These are phyloP conservation scores for Alternaria arbusti DNA, from an alignment of 2,329 filamentous ascomycete genomes.

Conservation along the genomic window DNA sequence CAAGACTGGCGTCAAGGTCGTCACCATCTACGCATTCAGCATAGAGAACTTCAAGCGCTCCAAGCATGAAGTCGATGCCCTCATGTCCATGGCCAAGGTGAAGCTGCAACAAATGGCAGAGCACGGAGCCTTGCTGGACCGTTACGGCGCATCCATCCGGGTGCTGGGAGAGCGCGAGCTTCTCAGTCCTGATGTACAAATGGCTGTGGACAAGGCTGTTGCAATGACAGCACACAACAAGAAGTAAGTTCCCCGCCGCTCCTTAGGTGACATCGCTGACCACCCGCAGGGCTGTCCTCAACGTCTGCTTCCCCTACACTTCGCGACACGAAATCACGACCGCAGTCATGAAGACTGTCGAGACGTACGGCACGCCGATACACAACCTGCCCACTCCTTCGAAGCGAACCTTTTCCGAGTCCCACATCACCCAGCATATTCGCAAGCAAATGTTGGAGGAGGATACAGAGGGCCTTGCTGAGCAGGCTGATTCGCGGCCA, in stretches of 20 bases:
- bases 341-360: slow-evolving; percentile 84
- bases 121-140: slow-evolving; percentile 90
- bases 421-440: slow-evolving; percentile 85
- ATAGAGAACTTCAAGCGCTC: slow-evolving; percentile 99
- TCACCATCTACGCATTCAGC: slow-evolving; percentile 97
- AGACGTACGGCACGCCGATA: slow-evolving; percentile 80
- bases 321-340: slow-evolving; percentile 94
- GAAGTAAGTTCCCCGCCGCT: slow-evolving; percentile 59
- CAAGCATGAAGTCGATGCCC: slow-evolving; percentile 92
- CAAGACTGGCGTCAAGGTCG: slow-evolving; percentile 93
- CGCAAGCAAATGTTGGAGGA: slow-evolving; percentile 57
- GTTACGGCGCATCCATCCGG: slow-evolving; percentile 86
- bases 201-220: slow-evolving; percentile 85
- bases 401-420: slow-evolving; percentile 80
- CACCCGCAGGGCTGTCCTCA: slow-evolving; percentile 67
- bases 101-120: slow-evolving; percentile 91
- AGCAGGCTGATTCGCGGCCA: slow-evolving; percentile 36
- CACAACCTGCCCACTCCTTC: slow-evolving; percentile 58
- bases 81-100: slow-evolving; percentile 98
- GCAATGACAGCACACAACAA: slow-evolving; percentile 87
- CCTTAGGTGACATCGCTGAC: slow-evolving; percentile 7
- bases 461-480: slow-evolving; percentile 42
- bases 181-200: slow-evolving; percentile 84
- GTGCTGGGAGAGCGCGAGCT: slow-evolving; percentile 85
- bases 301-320: slow-evolving; percentile 98